These are phyloP conservation scores for Tremellales sp. DNA, from an alignment of 1,284 basidiomycete genomes.

Conservation along the genomic window DNA sequence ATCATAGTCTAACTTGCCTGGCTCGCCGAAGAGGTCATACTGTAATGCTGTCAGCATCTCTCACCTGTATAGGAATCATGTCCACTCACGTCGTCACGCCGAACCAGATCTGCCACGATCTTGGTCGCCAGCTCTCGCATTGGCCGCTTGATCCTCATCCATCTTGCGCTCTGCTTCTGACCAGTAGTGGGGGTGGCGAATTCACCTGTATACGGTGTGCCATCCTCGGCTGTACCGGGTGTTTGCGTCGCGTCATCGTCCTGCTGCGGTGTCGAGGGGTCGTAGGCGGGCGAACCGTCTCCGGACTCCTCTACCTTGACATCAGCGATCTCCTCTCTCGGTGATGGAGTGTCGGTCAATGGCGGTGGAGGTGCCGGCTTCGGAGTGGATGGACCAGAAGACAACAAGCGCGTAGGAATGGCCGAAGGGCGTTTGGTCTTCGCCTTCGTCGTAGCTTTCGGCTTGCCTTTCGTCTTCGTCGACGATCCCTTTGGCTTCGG, in stretches of 20 bases:
- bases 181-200: slow-evolving; percentile 9
- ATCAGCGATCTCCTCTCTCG: background rate
- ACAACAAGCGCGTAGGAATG: slow-evolving; percentile 21
- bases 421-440: slow-evolving; percentile 7
- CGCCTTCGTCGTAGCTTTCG: slow-evolving; percentile 1
- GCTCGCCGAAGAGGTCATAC: slow-evolving; percentile 45
- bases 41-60: slow-evolving; percentile 9
- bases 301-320: slow-evolving; percentile 11
- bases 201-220: slow-evolving; percentile 4
- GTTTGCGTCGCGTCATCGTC: no score
- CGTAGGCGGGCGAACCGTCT: slow-evolving; percentile 4
- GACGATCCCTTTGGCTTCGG: no score
- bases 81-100: slow-evolving; percentile 37
- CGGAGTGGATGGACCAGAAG: slow-evolving; percentile 8
- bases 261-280: no score
- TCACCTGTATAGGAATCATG: no score
- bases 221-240: slow-evolving; percentile 8
- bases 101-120: slow-evolving; percentile 36
- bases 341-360: slow-evolving; percentile 5
- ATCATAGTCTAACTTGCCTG: slow-evolving; percentile 17
- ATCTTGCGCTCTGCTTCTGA: slow-evolving; percentile 17
- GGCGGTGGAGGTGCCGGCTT: slow-evolving; percentile 4
- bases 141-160: slow-evolving; percentile 39
- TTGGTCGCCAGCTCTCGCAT: slow-evolving; percentile 38
- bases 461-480: slow-evolving; percentile 1